phyloP scores from a whole-genome alignment of 805 yeast genomes.

The Metschnikowia drakensbergensis region DNA sequence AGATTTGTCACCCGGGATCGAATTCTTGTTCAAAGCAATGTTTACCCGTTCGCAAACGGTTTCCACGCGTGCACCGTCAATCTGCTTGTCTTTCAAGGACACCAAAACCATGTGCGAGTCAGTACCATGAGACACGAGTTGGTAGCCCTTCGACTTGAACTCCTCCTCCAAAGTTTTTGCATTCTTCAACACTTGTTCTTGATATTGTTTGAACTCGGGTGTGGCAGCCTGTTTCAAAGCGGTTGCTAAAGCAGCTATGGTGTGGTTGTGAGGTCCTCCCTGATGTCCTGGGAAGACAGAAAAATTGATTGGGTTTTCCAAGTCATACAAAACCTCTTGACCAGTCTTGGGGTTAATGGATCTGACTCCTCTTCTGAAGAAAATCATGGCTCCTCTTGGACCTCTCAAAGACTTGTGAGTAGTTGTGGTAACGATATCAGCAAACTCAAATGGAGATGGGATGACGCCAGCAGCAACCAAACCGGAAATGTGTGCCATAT shows the following conservation, averaged over 20 bases:
- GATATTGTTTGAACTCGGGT: constrained; percentile 90
- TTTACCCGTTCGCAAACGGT: constrained; percentile 90
- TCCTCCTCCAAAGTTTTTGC: constrained; percentile 79
- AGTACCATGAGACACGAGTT: constrained; percentile 89
- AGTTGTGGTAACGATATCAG: constrained; percentile 97
- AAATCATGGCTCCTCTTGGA: constrained; percentile 99
- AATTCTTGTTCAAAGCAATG: constrained; percentile 95
- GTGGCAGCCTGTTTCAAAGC: constrained; percentile 92
- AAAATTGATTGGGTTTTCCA: constrained; percentile 93
- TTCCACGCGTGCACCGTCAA: constrained; percentile 97
- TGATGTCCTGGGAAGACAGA: constrained; percentile 99
- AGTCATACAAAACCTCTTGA: constrained; percentile 83
- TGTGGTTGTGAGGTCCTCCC: constrained; percentile 99
- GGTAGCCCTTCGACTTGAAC: constrained; percentile 69
- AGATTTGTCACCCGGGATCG: constrained; percentile 96
- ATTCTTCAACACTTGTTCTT: constrained; percentile 79
- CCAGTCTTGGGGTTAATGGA: constrained; percentile 80
- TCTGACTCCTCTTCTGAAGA: constrained; percentile 95
- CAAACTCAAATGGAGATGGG: constrained; percentile 93
- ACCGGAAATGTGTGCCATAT: constrained; percentile 99
- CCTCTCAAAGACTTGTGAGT: constrained; percentile 99
- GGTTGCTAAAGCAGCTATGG: constrained; percentile 94
- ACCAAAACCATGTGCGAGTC: constrained; percentile 96
- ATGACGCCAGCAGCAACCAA: constrained; percentile 93
- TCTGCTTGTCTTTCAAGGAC: constrained; percentile 79